Conservation (phyloP, 768 basidiomycete genomes). For the Crassisporium funariophilum region DNA sequence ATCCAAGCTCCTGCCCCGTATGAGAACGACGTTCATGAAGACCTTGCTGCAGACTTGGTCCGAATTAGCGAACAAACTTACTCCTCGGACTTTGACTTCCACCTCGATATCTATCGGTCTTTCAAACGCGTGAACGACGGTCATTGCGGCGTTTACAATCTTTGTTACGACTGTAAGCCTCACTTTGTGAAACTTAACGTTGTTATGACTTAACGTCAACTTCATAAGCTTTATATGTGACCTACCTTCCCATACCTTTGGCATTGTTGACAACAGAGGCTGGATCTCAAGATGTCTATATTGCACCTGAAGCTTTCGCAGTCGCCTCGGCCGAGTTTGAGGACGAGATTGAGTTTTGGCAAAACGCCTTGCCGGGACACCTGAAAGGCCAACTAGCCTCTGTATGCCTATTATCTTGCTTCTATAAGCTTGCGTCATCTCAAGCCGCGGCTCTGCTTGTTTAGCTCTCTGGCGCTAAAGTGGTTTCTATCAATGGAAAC, state of each 20-base stretch:
- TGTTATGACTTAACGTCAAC: conserved; percentile 5
- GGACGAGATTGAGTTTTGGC: conserved; percentile 56
- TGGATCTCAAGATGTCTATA: conserved; percentile 50
- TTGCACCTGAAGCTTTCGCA: conserved; percentile 54
- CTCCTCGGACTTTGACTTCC: conserved; percentile 54
- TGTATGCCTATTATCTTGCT: conserved; percentile 28
- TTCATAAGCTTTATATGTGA: conserved; percentile 41
- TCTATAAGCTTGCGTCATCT: neutral
- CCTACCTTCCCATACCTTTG: conserved; percentile 52
- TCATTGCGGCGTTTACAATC: conserved; percentile 43
- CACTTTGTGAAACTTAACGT: neutral
- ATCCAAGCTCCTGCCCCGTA: conserved; percentile 56
- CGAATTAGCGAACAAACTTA: conserved; percentile 47
- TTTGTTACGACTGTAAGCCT: conserved; percentile 23
- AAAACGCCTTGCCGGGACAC: conserved; percentile 47
- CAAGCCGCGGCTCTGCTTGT: neutral
- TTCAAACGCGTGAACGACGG: conserved; percentile 61
- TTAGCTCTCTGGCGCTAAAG: conserved; percentile 52
- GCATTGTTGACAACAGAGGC: conserved; percentile 46
- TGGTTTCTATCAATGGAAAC: conserved; percentile 52
- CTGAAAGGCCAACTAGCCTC: conserved; percentile 49
- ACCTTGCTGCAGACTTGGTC: conserved; percentile 51
- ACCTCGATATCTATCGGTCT: conserved; percentile 54
- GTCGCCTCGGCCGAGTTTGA: conserved; percentile 53
- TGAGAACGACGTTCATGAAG: conserved; percentile 55